Conservation (phyloP, 1,139 yeast genomes). For the Suhomyces panamericanus region DNA sequence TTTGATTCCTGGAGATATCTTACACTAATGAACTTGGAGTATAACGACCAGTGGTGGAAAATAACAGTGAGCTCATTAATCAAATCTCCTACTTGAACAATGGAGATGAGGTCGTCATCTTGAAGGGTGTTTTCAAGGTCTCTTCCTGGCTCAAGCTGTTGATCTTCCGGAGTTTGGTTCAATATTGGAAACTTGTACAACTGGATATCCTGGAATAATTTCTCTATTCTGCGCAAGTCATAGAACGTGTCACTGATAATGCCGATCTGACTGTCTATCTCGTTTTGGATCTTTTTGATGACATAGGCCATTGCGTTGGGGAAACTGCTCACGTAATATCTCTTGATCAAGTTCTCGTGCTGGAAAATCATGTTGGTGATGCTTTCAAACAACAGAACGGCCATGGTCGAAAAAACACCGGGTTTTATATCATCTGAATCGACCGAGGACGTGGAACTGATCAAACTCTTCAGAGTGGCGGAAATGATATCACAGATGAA, state of each 20-base stretch:
- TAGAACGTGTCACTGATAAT: constrained; percentile 83
- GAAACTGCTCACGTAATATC: constrained; percentile 59
- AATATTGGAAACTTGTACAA: constrained; percentile 57
- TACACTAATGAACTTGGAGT: constrained; percentile 69
- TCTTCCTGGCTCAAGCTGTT: constrained; percentile 6
- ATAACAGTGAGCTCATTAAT: constrained; percentile 73
- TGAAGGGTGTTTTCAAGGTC: constrained; percentile 6
- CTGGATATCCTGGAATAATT: constrained; percentile 56
- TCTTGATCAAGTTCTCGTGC: constrained; percentile 76
- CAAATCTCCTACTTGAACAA: constrained; percentile 56
- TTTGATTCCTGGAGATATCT: constrained; percentile 35
- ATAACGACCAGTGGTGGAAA: constrained; percentile 84
- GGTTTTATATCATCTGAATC: constrained; percentile 33
- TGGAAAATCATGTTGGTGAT: constrained; percentile 83
- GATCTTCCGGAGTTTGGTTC: constrained; percentile 24
- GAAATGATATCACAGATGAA: constrained; percentile 86
- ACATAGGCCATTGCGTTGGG: constrained; percentile 64
- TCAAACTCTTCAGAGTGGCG: constrained; percentile 67
- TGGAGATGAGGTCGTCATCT: constrained; percentile 39
- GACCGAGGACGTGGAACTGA: constrained; percentile 40
- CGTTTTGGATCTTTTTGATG: constrained; percentile 73
- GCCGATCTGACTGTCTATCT: constrained; percentile 89
- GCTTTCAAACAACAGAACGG: constrained; percentile 78
- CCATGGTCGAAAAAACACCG: constrained; percentile 64
- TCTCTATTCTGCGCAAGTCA: constrained; percentile 65